Percentiles rank a stretch among this genome's conserved stretches.
phyloP scores from a whole-genome alignment of 2,329 filamentous ascomycete genomes.

The Drechslera avenae region DNA sequence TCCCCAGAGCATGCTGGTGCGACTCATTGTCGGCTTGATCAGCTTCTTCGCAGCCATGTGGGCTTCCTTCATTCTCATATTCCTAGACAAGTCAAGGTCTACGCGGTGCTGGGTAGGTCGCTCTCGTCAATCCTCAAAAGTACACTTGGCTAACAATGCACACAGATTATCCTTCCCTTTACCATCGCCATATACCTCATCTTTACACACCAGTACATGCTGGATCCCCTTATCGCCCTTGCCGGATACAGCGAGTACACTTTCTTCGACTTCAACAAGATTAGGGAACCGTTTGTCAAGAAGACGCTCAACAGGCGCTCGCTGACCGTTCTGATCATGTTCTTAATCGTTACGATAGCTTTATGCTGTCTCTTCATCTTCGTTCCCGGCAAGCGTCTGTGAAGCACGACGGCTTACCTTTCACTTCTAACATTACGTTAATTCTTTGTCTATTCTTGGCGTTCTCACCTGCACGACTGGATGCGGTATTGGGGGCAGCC shows the following conservation, averaged over 20 bases:
- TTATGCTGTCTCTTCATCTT: conserved; percentile 90
- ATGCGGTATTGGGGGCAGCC: conserved; percentile 3
- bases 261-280: conserved; percentile 85
- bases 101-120: conserved; percentile 82
- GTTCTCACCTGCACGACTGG: conserved; percentile 13
- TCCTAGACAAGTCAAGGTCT: conserved; percentile 75
- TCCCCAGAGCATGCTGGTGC: conserved; percentile 83
- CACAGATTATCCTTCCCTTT: conserved; percentile 82
- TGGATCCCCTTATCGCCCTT: conserved; percentile 89
- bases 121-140: background rate
- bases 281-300: conserved; percentile 89
- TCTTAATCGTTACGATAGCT: conserved; percentile 76
- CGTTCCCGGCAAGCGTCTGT: conserved; percentile 85
- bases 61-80: conserved; percentile 91
- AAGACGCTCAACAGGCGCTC: conserved; percentile 84
- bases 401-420: conserved; percentile 1
- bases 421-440: conserved; percentile 19
- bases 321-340: conserved; percentile 77
- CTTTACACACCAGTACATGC: conserved; percentile 87
- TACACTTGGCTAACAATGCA: background rate
- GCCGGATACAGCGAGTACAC: conserved; percentile 95
- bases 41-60: conserved; percentile 92
- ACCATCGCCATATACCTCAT: conserved; percentile 79
- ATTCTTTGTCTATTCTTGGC: conserved; percentile 26
- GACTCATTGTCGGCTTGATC: conserved; percentile 82